Conservation (phyloP, 2,329 filamentous ascomycete species). For the Nemania abortiva region DNA sequence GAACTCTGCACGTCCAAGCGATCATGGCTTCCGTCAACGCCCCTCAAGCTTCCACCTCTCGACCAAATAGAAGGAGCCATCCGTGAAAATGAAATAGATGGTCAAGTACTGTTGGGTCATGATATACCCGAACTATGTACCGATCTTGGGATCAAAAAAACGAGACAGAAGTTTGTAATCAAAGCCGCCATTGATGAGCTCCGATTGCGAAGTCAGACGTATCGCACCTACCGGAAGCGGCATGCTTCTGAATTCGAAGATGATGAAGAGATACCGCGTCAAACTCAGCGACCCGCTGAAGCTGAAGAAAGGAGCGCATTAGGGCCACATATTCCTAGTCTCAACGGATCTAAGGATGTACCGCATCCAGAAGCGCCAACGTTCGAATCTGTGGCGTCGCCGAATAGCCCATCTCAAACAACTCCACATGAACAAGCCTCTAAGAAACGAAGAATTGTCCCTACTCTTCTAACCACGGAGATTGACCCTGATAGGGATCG, state of each 20-base stretch:
- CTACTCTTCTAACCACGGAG: slow-evolving; percentile 40
- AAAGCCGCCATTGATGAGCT: slow-evolving; percentile 69
- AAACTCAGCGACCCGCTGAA: neutral
- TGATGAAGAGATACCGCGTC: slow-evolving; percentile 20
- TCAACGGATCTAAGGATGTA: neutral
- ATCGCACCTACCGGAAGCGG: slow-evolving; percentile 51
- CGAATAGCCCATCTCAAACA: neutral
- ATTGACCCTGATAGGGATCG: slow-evolving; percentile 40
- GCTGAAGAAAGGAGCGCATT: neutral
- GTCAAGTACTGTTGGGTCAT: slow-evolving; percentile 70
- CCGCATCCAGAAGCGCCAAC: neutral
- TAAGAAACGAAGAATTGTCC: slow-evolving; percentile 48
- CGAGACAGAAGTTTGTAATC: slow-evolving; percentile 70
- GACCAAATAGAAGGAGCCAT: slow-evolving; percentile 66
- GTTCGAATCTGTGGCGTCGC: neutral
- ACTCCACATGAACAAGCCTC: slow-evolving; percentile 20
- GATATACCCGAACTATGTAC: slow-evolving; percentile 64
- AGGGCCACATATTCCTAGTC: neutral
- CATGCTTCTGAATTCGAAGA: slow-evolving; percentile 38
- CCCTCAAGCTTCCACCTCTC: slow-evolving; percentile 63
- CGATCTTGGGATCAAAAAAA: slow-evolving; percentile 67
- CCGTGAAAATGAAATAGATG: slow-evolving; percentile 73
- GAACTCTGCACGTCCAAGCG: slow-evolving; percentile 70
- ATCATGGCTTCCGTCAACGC: slow-evolving; percentile 58
- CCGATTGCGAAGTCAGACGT: slow-evolving; percentile 63